These are phyloP conservation scores for Hericium erinaceus DNA, from an alignment of 768 basidiomycete genomes.

Conservation along the genomic window DNA sequence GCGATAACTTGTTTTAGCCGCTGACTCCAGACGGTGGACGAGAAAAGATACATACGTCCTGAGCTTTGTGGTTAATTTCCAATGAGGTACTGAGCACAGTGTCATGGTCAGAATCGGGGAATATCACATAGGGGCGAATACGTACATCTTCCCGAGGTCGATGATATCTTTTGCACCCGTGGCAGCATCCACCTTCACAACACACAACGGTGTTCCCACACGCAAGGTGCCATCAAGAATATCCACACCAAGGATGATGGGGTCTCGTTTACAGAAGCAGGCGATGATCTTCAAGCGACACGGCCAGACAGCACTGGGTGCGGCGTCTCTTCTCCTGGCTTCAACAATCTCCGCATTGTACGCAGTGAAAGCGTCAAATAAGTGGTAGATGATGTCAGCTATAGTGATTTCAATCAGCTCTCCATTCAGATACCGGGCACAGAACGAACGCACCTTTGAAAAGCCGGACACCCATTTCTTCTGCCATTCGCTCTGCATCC, in stretches of 20 bases:
- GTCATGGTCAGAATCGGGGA: background rate
- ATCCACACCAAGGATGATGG: constrained; percentile 94
- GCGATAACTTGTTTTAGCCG: constrained; percentile 3
- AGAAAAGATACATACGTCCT: constrained; percentile 44
- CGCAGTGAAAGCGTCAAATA: constrained; percentile 92
- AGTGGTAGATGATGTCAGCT: constrained; percentile 98
- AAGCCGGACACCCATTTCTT: constrained; percentile 87
- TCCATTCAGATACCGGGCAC: background rate
- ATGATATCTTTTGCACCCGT: constrained; percentile 89
- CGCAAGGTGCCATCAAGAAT: constrained; percentile 89
- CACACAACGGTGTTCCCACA: constrained; percentile 90
- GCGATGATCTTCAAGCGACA: constrained; percentile 88
- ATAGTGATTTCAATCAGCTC: constrained; percentile 4
- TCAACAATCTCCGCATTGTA: constrained; percentile 90
- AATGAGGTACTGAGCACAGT: constrained; percentile 65
- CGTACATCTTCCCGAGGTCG: constrained; percentile 89
- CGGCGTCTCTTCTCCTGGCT: constrained; percentile 86
- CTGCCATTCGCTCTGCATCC: constrained; percentile 85
- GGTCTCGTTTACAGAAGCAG: constrained; percentile 95
- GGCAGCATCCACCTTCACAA: constrained; percentile 82
- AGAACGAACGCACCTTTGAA: constrained; percentile 67
- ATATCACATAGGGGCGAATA: constrained; percentile 5
- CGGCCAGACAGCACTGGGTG: constrained; percentile 95
- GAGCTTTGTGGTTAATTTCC: constrained; percentile 92
- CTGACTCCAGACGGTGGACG: background rate